Evolutionary conservation across 2,329 filamentous ascomycete genomes (phyloP).

Genomic region (Huntiella bhutanensis): DNA sequence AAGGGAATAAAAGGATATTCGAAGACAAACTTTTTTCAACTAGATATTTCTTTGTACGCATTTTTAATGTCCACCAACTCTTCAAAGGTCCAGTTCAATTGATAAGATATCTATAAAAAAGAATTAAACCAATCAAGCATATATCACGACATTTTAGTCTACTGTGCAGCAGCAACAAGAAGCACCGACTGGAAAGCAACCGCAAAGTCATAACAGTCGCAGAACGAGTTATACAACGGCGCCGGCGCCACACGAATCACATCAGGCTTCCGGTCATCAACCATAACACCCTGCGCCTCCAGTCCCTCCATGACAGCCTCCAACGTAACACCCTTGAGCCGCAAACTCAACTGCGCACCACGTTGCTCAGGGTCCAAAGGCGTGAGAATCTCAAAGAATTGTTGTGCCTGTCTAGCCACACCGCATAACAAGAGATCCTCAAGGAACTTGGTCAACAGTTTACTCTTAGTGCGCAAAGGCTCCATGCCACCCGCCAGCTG

Average conservation of each 20-base stretch:
- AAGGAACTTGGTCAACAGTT: slow-evolving; percentile 52
- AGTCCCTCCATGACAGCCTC: slow-evolving; percentile 44
- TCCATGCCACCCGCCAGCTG: slow-evolving; percentile 41
- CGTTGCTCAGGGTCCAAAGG: slow-evolving; percentile 41
- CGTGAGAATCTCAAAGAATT: slow-evolving; percentile 41
- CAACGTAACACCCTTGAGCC: slow-evolving; percentile 36
- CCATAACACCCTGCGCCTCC: slow-evolving; percentile 46
- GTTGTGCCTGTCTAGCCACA: slow-evolving; percentile 14
- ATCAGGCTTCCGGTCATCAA: slow-evolving; percentile 66
- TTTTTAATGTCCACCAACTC: too few relatives aligned
- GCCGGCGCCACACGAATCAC: slow-evolving; percentile 64
- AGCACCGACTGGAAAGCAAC: slow-evolving; percentile 16
- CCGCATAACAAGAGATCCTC: slow-evolving; percentile 36
- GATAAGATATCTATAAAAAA: too few relatives aligned
- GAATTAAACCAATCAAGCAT: too few relatives aligned
- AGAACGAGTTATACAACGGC: slow-evolving; percentile 62
- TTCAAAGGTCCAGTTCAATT: too few relatives aligned
- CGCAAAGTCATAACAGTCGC: slow-evolving; percentile 29
- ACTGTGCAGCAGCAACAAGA: background rate
- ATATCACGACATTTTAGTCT: background rate
- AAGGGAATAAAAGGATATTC: too few relatives aligned
- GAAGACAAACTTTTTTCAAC: too few relatives aligned
- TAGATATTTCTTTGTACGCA: too few relatives aligned
- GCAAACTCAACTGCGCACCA: slow-evolving; percentile 60
- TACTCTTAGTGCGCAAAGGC: slow-evolving; percentile 44